Percentiles rank a stretch among this genome's conserved stretches.
Evolutionary conservation across 169 alveolate species (phyloP).

Genomic region (Miamiensis avidus): DNA sequence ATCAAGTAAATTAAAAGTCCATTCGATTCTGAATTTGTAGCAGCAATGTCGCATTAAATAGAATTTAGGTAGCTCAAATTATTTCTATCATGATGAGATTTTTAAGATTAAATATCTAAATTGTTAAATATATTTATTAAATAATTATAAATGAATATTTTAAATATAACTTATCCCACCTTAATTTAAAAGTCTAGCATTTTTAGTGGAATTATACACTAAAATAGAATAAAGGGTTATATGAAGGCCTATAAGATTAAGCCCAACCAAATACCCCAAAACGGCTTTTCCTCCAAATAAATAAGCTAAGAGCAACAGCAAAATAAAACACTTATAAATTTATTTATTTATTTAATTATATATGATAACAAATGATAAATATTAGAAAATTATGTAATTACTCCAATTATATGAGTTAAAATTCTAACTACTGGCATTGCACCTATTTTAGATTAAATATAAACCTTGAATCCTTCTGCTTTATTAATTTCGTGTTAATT

Average conservation of each 20-base stretch:
- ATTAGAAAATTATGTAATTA: too few species aligned
- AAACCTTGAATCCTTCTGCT: not conserved
- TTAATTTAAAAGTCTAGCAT: slow-evolving; percentile 10
- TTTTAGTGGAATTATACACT: slow-evolving; percentile 1
- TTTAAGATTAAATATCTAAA: not conserved
- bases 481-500: too few species aligned
- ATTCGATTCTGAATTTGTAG: not conserved
- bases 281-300: slow-evolving; percentile 12
- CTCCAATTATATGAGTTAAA: not conserved
- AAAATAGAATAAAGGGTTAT: slow-evolving; percentile 1
- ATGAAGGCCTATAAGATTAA: slow-evolving; percentile 18
- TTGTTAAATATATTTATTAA: too few species aligned
- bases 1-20: slow-evolving; percentile 4
- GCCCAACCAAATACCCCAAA: slow-evolving; percentile 11
- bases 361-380: too few species aligned
- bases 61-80: not conserved
- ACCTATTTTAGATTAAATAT: too few species aligned
- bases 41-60: not conserved
- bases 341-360: too few species aligned
- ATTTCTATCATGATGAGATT: not conserved
- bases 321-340: not conserved
- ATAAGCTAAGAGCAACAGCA: not conserved
- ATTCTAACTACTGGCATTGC: not conserved
- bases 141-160: too few species aligned
- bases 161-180: not conserved